Evolutionary conservation across 2,329 filamentous ascomycete species (phyloP), one percentile per base, ranked within the genome.

Genomic region (Massarina eburnea): DNA sequence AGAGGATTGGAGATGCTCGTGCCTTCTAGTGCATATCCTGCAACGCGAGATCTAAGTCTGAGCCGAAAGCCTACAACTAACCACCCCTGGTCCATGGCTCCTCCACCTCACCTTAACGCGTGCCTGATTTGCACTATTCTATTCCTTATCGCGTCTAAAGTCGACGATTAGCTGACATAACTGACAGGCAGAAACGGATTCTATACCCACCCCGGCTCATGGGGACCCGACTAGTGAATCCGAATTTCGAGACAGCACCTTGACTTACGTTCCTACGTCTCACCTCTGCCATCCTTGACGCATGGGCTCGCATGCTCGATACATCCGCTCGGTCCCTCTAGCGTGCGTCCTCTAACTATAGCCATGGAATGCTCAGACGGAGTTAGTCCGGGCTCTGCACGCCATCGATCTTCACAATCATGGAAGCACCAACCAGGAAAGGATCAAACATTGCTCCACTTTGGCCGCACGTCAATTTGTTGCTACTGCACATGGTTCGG

Each of bases 401-500:
- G 56, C 67, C 61, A 68, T 67, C 55, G 54, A 57, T 49, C 49
- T 55, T 68, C 64, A 60, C 62, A 52, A 59, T 59, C 49, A 58
- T 59, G 64, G 60, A 55, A 48, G 57, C 49, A 57, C 66, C 58
- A 66, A 59, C 62, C 62, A 62, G 54, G 59, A 59, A 59, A 51
- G 60, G 57, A 57, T 61, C 62, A 57, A 63, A 48, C 54, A 55
- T 57, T 57, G 59, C 58, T 65, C 64, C 61, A 68, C 61, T 62
- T 54, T 62, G 43, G 52, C 60, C 57, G 70, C 66, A 71, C 62
- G 67, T 69, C 67, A 70, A 71, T 61, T 63, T 63, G 62, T 58
- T 66, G 58, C 60, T 67, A 61, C 60, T 68, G 63, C 67, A 68
- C 65, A 61, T 67, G 59, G 64, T 64, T 64, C 66, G 64, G 68